Percentiles rank a stretch among this genome's conserved stretches.
Evolutionary conservation across 106 monocot genomes (phyloP).

Genomic region (Allium cepa): DNA sequence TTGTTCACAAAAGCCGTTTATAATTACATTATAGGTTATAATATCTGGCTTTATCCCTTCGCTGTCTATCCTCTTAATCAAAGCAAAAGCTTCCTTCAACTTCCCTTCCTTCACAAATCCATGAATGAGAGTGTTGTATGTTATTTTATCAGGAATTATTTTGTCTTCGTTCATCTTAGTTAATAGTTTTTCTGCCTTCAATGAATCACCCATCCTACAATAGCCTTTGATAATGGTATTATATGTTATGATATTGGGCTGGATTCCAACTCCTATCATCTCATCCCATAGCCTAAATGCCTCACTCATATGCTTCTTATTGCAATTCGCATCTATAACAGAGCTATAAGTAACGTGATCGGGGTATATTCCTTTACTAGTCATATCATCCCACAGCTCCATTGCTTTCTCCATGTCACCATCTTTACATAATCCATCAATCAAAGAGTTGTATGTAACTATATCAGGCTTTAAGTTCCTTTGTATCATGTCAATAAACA

Average conservation of each 20-base stretch:
- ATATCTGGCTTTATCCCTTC: constrained; percentile 53
- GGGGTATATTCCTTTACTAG: constrained; percentile 43
- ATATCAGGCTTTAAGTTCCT: constrained; percentile 68
- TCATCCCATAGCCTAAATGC: constrained; percentile 67
- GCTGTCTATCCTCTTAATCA: constrained; percentile 55
- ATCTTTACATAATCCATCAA: constrained; percentile 83
- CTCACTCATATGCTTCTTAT: constrained; percentile 41
- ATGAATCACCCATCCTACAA: constrained; percentile 47
- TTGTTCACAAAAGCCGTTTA: constrained; percentile 50
- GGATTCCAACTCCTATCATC: constrained; percentile 49
- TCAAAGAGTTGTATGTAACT: constrained; percentile 83
- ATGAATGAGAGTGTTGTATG: constrained; percentile 79
- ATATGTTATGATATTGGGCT: constrained; percentile 66
- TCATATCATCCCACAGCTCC: constrained; percentile 75
- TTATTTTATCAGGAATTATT: constrained; percentile 58
- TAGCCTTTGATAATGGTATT: constrained; percentile 89
- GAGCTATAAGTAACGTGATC: constrained; percentile 66
- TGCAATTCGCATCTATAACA: constrained; percentile 57
- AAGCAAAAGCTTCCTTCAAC: constrained; percentile 46
- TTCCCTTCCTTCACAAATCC: constrained; percentile 60
- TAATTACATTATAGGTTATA: constrained; percentile 62
- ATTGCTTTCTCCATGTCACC: constrained; percentile 62
- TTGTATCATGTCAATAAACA: constrained; percentile 55
- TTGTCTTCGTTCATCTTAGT: constrained; percentile 49
- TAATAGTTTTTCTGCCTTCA: constrained; percentile 59